phyloP scores from a whole-genome alignment of 352 stramenopile genomes.

The Pythium vanterpoolii region DNA sequence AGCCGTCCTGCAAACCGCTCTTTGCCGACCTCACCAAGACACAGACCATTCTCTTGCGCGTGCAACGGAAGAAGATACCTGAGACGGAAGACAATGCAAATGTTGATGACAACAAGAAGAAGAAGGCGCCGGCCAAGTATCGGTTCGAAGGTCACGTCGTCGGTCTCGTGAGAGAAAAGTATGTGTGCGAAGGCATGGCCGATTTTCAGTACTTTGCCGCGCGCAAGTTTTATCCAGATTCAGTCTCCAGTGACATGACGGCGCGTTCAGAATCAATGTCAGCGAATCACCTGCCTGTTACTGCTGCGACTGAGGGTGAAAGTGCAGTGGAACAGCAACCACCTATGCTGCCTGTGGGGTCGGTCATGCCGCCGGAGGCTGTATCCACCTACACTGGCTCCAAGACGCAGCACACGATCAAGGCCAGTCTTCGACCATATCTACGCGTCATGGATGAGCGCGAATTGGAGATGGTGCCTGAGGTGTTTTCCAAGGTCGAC shows the following conservation, averaged over 20 bases:
- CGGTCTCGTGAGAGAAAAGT: conserved; percentile 69
- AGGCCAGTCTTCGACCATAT: conserved; percentile 58
- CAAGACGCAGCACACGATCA: conserved; percentile 36
- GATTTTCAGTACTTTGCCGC: conserved; percentile 85
- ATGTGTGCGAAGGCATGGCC: conserved; percentile 83
- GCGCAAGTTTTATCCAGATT: conserved; percentile 47
- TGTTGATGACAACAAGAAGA: background rate
- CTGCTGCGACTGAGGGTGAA: background rate
- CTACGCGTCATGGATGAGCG: conserved; percentile 40
- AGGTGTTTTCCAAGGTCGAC: conserved; percentile 84
- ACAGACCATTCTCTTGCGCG: conserved; percentile 63
- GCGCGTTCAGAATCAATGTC: background rate
- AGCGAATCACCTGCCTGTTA: background rate
- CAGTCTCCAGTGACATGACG: conserved; percentile 3
- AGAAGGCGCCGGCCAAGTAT: conserved; percentile 6
- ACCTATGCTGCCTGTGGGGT: conserved; percentile 5
- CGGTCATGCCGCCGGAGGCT: conserved; percentile 17
- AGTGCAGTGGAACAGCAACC: background rate
- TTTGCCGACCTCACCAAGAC: conserved; percentile 82
- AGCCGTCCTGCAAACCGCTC: conserved; percentile 80
- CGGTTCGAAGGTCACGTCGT: conserved; percentile 43
- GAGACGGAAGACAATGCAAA: background rate
- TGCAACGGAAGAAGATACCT: conserved; percentile 32
- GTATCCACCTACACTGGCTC: conserved; percentile 43
- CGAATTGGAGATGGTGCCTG: conserved; percentile 70